Evolutionary conservation across 176 grass and related monocot genomes (phyloP).

Genomic region (Triticum aestivum): IWGSC_CS_RefSeq_v2.1 NC_057805.1:293473737-293474236

Average conservation of each 20-base stretch:
- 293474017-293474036: background rate
- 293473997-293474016: background rate
- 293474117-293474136: conserved; percentile 35
- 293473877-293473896: background rate
- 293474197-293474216: too few species aligned
- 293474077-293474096: background rate
- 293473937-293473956: background rate
- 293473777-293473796: background rate
- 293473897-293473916: background rate
- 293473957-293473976: background rate
- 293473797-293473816: conserved; percentile 11
- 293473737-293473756: conserved; percentile 29
- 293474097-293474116: background rate
- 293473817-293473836: conserved; percentile 2
- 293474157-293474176: conserved; percentile 28
- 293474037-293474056: background rate
- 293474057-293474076: background rate
- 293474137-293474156: background rate
- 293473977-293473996: background rate
- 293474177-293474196: background rate
- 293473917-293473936: background rate
- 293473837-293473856: background rate
- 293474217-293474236: background rate
- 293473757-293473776: conserved; percentile 21
- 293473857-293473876: background rate